Percentiles rank a stretch among this genome's conserved stretches.
phyloP scores from a whole-genome alignment of 306 rosid genomes.

The Inga oerstediana region DNA sequence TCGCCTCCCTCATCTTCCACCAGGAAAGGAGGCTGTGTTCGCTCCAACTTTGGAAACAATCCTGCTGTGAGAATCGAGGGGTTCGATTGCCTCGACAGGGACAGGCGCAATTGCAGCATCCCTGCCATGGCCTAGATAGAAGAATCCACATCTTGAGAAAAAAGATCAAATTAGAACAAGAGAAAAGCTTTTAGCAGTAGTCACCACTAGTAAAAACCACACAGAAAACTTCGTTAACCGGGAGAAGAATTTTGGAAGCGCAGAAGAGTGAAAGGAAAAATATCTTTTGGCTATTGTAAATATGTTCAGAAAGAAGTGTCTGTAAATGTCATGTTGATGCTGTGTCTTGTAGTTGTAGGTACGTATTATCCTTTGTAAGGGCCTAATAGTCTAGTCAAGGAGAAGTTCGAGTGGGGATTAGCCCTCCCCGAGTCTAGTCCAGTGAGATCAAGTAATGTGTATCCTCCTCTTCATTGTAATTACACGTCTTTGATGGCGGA shows the following conservation, averaged over 20 bases:
- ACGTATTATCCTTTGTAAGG: slow-evolving; percentile 3
- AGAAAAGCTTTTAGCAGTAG: neutral
- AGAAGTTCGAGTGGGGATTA: slow-evolving; percentile 25
- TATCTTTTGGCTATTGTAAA: slow-evolving; percentile 50
- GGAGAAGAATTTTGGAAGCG: slow-evolving; percentile 53
- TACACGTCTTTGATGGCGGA: slow-evolving; percentile 38
- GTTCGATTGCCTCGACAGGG: slow-evolving; percentile 90
- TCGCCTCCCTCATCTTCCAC: slow-evolving; percentile 63
- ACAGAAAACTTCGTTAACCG: slow-evolving; percentile 10
- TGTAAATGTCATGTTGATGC: slow-evolving; percentile 47
- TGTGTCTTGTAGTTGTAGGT: slow-evolving; percentile 14
- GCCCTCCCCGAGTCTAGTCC: slow-evolving; percentile 17
- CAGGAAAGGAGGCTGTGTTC: slow-evolving; percentile 79
- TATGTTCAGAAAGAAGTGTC: slow-evolving; percentile 41
- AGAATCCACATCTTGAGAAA: slow-evolving; percentile 17
- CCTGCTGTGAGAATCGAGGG: slow-evolving; percentile 92
- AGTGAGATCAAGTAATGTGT: neutral
- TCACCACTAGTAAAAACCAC: slow-evolving; percentile 7
- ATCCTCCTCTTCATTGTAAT: slow-evolving; percentile 49
- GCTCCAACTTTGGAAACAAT: slow-evolving; percentile 72
- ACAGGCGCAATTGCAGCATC: slow-evolving; percentile 81
- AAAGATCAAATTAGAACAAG: neutral
- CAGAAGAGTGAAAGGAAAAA: slow-evolving; percentile 25
- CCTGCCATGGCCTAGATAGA: slow-evolving; percentile 74
- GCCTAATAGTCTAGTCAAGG: slow-evolving; percentile 35